Evolutionary conservation across 176 grass and related monocot genomes (phyloP), one percentile per base, ranked within the genome.

Genomic region (Calamus simplicifolius): DNA sequence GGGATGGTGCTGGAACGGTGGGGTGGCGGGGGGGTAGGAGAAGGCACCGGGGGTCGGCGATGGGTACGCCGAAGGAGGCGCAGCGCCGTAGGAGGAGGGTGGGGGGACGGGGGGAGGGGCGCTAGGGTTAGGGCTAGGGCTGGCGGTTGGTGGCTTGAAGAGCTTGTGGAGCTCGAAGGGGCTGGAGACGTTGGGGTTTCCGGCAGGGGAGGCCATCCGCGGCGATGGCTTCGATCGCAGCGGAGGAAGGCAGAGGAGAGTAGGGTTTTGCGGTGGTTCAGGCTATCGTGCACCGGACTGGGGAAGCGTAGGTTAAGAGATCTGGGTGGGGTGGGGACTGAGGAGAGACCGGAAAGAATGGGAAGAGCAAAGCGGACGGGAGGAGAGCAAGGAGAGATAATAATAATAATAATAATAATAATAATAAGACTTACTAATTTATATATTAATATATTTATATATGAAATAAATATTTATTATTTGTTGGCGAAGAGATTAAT

Each of bases 141-240:
- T 43, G 35, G 35, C 8, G 35, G 2, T 43, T 7, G 10, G 58
- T 13, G 82, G 80, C 66, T 72, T 83, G 55, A 86, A 79, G 18
- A 95, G 77, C 29, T 63, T 75, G 25, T 49, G 26, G 43, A 62
- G n/a, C 35, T 89, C 79, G 63, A 81, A 89, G 18, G 76, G 71
- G 0, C 43, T 29, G 26, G 49, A 79, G 1, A 75, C 67, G 59
- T 79, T 84, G 66, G 86, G 77, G 27, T 77, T 89, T 56, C 82
- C 77, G 27, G 79, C 66, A 0, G 86, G 90, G 14, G 85, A 84
- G 10, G 85, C 85, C 90, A 95, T 95, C 49, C 31, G 56, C 55
- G 52, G 16, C 4, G 35, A 27, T 6, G 52, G 13, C 29, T 25
- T 17, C 14, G 13, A 43, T 43, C 35, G 14, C 53, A 18, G 26